A percentile compares a stretch with the other conserved stretches of the same genome.
Conservation (phyloP, 2,329 filamentous ascomycete species). For the Hirsutella rhossiliensis region DNA sequence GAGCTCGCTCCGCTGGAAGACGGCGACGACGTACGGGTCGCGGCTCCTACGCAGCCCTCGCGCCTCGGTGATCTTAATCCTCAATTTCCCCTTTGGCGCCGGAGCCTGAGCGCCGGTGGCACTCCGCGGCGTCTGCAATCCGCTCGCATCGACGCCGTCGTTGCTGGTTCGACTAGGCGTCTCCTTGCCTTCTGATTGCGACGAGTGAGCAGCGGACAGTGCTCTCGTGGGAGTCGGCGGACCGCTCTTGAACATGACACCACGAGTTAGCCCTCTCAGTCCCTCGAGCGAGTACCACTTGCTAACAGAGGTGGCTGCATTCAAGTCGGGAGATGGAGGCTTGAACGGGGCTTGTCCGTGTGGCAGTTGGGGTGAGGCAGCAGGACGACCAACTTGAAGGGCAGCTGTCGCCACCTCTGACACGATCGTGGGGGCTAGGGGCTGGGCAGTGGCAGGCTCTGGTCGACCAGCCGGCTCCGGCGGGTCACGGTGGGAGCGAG, state of each 20-base stretch:
- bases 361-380: slow-evolving; percentile 1
- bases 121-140: slow-evolving; percentile 39
- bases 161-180: slow-evolving; percentile 26
- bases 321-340: slow-evolving; percentile 34
- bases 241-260: slow-evolving; percentile 68
- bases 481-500: slow-evolving; percentile 3
- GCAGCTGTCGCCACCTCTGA: slow-evolving; percentile 1
- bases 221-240: slow-evolving; percentile 83
- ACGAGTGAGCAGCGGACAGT: slow-evolving; percentile 52
- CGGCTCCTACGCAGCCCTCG: slow-evolving; percentile 69
- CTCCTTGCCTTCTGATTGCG: slow-evolving; percentile 32
- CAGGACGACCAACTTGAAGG: neutral
- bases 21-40: slow-evolving; percentile 90
- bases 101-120: slow-evolving; percentile 50
- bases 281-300: slow-evolving; percentile 54
- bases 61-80: slow-evolving; percentile 79
- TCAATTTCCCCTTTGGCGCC: slow-evolving; percentile 73
- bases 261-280: slow-evolving; percentile 82
- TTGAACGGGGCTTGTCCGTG: slow-evolving; percentile 18
- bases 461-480: slow-evolving; percentile 1
- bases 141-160: slow-evolving; percentile 32
- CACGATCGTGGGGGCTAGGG: neutral
- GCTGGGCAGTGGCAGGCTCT: slow-evolving; percentile 2
- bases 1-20: slow-evolving; percentile 93
- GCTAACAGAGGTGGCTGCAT: slow-evolving; percentile 25